Evolutionary conservation across 2,329 filamentous ascomycete species (phyloP), one percentile per base, ranked within the genome.

Genomic region (Penicillium corylophilum): DNA sequence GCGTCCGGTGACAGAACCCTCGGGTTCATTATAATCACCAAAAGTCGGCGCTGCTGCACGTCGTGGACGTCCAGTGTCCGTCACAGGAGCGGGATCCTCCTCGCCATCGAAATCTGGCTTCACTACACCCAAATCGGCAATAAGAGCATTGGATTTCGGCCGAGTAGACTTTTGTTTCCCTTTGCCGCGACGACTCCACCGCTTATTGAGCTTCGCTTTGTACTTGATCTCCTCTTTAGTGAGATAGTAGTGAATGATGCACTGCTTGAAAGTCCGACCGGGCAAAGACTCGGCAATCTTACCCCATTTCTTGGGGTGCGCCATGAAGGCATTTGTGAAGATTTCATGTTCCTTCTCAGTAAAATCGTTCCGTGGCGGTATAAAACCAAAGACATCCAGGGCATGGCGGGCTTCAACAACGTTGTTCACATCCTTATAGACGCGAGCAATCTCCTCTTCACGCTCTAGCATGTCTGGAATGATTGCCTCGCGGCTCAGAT

Each of bases 1-100:
- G 50, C 72, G 70, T 28, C 68, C 66, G 33, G 67, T 64, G 10
- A 55, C 36, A 31, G 26, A 44, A 33, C 57, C 55, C 52, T 74
- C 63, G 33, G 59, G 47, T 53, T 74, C 65, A 49, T 69, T 63
- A 28, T 71, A 60, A 47, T 70, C 64, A 45, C 77, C 76, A 66
- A 79, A 79, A 0, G 75, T 78, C 7, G 77, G 77, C 2, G 77
- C 77, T 16, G 77, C 77, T 36, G 77, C 77, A 55, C 77, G 72
- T 40, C 74, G 69, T 20, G 77, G 77, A 46, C 77, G 70, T 28
- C 77, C 77, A 41, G 76, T 79, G 50, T 79, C 77, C 10, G 77
- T 79, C 28, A 79, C 75, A 36, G 74, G 68, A 12, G 72, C 63
- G 5, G 68, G 69, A 42, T 72, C 67, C 35, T 77, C 75, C 26